phyloP scores from a whole-genome alignment of 495 filamentous ascomycete species.

The Aspergillus avenaceus region DNA sequence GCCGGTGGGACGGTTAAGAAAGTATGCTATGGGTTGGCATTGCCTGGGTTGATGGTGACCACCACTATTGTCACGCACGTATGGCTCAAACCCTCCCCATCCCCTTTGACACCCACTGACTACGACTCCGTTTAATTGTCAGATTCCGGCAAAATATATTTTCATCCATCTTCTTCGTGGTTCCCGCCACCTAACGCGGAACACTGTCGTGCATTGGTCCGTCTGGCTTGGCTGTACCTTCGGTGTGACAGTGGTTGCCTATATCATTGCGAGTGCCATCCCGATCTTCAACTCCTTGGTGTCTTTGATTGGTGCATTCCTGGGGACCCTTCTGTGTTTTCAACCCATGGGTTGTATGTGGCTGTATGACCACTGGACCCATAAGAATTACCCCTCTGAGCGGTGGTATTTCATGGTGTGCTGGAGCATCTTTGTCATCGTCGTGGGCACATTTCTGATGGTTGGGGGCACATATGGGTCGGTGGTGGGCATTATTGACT shows the following conservation, averaged over 20 bases:
- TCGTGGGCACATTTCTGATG: conserved; percentile 37
- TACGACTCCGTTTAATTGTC: conserved; percentile 29
- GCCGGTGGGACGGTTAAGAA: conserved; percentile 58
- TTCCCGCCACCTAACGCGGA: conserved; percentile 51
- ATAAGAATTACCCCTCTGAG: conserved; percentile 33
- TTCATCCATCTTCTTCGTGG: conserved; percentile 52
- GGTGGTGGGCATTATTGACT: conserved; percentile 47
- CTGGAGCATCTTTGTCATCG: conserved; percentile 17
- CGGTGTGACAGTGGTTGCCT: conserved; percentile 54
- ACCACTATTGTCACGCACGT: conserved; percentile 18
- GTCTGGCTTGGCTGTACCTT: conserved; percentile 56
- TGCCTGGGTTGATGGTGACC: conserved; percentile 45
- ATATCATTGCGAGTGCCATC: conserved; percentile 64
- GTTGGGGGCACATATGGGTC: conserved; percentile 51
- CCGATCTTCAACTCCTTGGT: conserved; percentile 64
- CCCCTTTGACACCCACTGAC: too few species aligned
- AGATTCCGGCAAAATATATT: conserved; percentile 52
- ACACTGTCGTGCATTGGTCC: conserved; percentile 50
- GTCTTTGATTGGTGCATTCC: conserved; percentile 55
- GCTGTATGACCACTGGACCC: conserved; percentile 28
- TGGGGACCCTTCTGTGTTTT: conserved; percentile 41
- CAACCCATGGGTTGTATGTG: conserved; percentile 41
- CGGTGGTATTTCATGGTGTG: conserved; percentile 22
- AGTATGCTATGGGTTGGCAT: conserved; percentile 64
- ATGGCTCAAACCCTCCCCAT: conserved; percentile 50